These are phyloP conservation scores for Suillus subalutaceus DNA, from an alignment of 768 basidiomycete species.

Conservation along the genomic window DNA sequence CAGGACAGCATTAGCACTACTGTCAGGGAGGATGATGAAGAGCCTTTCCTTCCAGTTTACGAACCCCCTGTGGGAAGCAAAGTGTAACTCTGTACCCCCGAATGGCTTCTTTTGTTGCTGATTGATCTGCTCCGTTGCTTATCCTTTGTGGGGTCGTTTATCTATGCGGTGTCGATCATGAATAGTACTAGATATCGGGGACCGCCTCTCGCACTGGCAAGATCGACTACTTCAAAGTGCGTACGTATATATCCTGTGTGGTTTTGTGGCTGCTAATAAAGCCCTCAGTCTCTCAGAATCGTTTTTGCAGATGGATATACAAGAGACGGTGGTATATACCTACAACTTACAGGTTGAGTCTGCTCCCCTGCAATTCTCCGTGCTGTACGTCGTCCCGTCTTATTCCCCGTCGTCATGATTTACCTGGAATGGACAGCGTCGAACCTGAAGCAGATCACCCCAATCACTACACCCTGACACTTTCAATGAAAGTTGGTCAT, in stretches of 20 bases:
- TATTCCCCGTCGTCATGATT: slow-evolving; percentile 29
- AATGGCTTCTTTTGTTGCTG: slow-evolving; percentile 13
- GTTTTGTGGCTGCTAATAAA: slow-evolving; percentile 15
- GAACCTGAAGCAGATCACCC: slow-evolving; percentile 29
- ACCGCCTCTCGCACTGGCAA: slow-evolving; percentile 16
- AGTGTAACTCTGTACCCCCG: slow-evolving; percentile 13
- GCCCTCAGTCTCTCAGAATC: slow-evolving; percentile 20
- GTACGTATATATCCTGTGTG: slow-evolving; percentile 15
- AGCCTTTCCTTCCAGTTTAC: slow-evolving; percentile 27
- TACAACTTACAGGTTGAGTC: slow-evolving; percentile 49
- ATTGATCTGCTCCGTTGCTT: slow-evolving; percentile 12
- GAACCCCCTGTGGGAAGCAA: slow-evolving; percentile 14
- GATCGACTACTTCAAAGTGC: slow-evolving; percentile 14
- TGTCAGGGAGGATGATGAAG: slow-evolving; percentile 12
- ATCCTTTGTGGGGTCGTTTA: not conserved
- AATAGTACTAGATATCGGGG: slow-evolving; percentile 10
- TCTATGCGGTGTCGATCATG: slow-evolving; percentile 2
- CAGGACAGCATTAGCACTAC: slow-evolving; percentile 17
- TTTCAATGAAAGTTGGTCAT: slow-evolving; percentile 56
- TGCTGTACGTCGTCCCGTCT: slow-evolving; percentile 45
- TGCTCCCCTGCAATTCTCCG: slow-evolving; percentile 50
- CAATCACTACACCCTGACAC: slow-evolving; percentile 50
- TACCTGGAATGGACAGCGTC: slow-evolving; percentile 26
- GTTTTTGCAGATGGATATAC: slow-evolving; percentile 27
- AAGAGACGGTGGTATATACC: slow-evolving; percentile 40